Evolutionary conservation across 352 stramenopile species (phyloP), one percentile per base, ranked within the genome.

Genomic region (Globisporangium nodosum): DNA sequence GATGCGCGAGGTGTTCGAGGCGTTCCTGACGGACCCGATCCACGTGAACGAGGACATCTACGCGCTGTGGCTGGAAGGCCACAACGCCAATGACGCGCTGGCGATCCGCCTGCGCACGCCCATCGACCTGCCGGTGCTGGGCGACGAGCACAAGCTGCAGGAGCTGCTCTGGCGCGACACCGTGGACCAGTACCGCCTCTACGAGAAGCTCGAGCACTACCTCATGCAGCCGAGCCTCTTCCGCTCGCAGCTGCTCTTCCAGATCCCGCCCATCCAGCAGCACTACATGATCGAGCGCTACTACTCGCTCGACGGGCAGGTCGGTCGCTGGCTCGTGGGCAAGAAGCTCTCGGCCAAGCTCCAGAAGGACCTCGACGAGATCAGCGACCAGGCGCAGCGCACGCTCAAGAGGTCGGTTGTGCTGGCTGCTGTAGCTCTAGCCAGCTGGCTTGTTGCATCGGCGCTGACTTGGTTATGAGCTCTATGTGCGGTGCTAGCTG

Each of bases 311-410:
- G 80, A 94, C 52, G 70, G 70, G 45, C 61, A 79, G 49, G 78
- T 93, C 31, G 74, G 81, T 33, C 81, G 85, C 30, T 87, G 85
- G 73, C 63, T 94, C 31, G 52, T 93, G 57, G 85, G 85, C 54
- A 85, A 87, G 53, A 92, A 94, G 63, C 81, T 92, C 43, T 85
- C 78, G 21, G 68, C 81, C n/a, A 84, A 85, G 47, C 73, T 90
- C 54, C 78, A 91, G 55, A 94, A 94, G 60, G 85, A 94, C 50
- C 70, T 94, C 24, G 85, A 94, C 63, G 83, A 94, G 64, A 85
- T 94, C 53, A 87, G 78, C 15, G 83, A 92, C 49, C 58, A 74
- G 20, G 74, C 78, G 1, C 68, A 82, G 56, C 71, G 71, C 48
- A 90, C 80, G 37, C 66, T 90, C 50, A 88, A 90, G 68, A 76